Conservation (phyloP, 352 stramenopile genomes). For the Phytophthora sansomeana region DNA sequence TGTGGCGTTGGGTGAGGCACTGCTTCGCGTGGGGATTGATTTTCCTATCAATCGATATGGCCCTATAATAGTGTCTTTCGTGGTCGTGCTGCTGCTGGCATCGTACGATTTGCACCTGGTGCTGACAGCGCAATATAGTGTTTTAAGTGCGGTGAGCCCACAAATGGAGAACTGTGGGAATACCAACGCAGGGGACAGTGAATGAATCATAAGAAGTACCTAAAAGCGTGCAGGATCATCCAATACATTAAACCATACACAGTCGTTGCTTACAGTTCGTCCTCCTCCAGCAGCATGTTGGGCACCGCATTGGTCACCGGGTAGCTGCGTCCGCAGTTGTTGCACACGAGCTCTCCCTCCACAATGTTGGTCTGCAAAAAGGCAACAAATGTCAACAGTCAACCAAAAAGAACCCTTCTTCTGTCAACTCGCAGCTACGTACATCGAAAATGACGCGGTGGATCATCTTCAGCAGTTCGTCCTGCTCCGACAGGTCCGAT, state of each 20-base stretch:
- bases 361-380: constrained; percentile 80
- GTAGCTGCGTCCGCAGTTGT: constrained; percentile 86
- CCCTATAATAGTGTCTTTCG: neutral
- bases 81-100: constrained; percentile 1
- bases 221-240: constrained; percentile 9
- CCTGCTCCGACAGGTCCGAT: constrained; percentile 57
- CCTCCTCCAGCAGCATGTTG: constrained; percentile 89
- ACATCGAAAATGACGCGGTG: constrained; percentile 87
- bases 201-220: neutral
- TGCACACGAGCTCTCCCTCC: constrained; percentile 85
- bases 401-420: neutral
- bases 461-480: constrained; percentile 79
- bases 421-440: too few relatives aligned
- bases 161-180: constrained; percentile 5
- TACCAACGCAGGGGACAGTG: neutral
- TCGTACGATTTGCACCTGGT: constrained; percentile 5
- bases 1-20: too few relatives aligned
- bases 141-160: neutral
- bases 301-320: constrained; percentile 80
- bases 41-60: constrained; percentile 2
- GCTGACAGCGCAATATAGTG: neutral
- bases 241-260: constrained; percentile 37
- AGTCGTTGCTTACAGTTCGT: constrained; percentile 70
- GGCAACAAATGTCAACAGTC: neutral
- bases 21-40: neutral